Conservation (phyloP, 2,329 filamentous ascomycete genomes). For the Cordyceps militaris region DNA sequence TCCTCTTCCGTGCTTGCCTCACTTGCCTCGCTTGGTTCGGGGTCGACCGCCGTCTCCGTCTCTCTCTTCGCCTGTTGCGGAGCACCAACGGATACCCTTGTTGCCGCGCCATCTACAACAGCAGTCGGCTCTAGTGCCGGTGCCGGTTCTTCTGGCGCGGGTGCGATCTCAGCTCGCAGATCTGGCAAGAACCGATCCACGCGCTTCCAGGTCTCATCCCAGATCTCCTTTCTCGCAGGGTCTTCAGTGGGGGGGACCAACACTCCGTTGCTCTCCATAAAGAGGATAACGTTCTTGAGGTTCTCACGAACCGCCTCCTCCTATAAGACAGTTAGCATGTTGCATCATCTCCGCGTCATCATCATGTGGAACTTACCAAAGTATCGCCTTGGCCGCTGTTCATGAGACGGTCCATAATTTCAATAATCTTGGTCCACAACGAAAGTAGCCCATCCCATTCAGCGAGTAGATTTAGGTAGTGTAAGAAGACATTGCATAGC, state of each 20-base stretch:
- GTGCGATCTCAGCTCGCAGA: slow-evolving; percentile 29
- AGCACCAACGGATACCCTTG: neutral
- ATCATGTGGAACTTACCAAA: slow-evolving; percentile 50
- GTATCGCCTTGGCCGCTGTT: slow-evolving; percentile 90
- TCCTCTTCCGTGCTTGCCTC: neutral
- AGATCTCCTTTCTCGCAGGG: slow-evolving; percentile 47
- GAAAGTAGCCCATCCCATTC: slow-evolving; percentile 86
- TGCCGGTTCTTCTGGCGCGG: slow-evolving; percentile 7
- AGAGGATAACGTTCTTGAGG: slow-evolving; percentile 89
- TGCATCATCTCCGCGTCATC: neutral
- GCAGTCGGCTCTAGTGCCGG: slow-evolving; percentile 5
- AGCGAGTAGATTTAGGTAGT: slow-evolving; percentile 79
- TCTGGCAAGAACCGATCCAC: slow-evolving; percentile 60
- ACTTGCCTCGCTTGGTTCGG: neutral
- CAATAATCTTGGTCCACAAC: slow-evolving; percentile 85
- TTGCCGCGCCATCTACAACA: neutral
- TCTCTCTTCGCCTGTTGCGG: neutral
- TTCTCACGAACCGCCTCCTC: slow-evolving; percentile 94
- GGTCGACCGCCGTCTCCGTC: neutral
- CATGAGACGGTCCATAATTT: slow-evolving; percentile 92
- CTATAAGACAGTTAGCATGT: slow-evolving; percentile 35
- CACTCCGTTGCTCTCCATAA: slow-evolving; percentile 87
- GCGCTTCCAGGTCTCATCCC: slow-evolving; percentile 57
- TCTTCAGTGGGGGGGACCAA: slow-evolving; percentile 63
- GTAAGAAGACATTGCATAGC: slow-evolving; percentile 90